These are phyloP conservation scores for Berkeleyomyces basicola DNA, from an alignment of 2,329 filamentous ascomycete species.

Conservation along the genomic window DNA sequence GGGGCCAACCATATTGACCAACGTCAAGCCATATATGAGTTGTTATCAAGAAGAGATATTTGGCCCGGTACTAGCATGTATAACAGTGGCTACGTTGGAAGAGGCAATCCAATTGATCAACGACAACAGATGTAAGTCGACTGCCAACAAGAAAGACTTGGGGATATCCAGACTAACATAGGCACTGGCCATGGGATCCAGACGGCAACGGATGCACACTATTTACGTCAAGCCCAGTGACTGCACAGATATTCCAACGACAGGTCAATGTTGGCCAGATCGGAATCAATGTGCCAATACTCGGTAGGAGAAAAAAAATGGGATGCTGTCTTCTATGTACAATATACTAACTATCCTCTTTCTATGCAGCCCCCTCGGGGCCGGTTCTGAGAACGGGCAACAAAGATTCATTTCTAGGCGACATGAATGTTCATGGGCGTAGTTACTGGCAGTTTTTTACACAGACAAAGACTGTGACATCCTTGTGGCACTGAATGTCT, in stretches of 20 bases:
- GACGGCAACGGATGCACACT: constrained; percentile 18
- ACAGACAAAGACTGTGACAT: constrained; percentile 16
- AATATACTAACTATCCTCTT: neutral
- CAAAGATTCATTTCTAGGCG: constrained; percentile 18
- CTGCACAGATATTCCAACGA: constrained; percentile 15
- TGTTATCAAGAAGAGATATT: constrained; percentile 20
- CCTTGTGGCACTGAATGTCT: constrained; percentile 20
- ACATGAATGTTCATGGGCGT: constrained; percentile 13
- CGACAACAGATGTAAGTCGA: constrained; percentile 18
- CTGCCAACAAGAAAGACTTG: neutral
- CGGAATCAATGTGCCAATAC: constrained; percentile 18
- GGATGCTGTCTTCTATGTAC: neutral
- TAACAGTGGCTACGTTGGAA: constrained; percentile 16
- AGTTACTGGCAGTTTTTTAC: constrained; percentile 17
- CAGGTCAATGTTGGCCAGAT: constrained; percentile 17
- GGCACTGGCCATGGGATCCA: neutral
- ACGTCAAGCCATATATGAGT: constrained; percentile 16
- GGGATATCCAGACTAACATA: neutral
- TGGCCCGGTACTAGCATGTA: constrained; percentile 18
- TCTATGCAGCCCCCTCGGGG: constrained; percentile 14
- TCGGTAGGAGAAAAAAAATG: constrained; percentile 10
- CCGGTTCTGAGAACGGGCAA: constrained; percentile 16
- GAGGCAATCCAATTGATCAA: constrained; percentile 18
- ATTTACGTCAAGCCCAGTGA: constrained; percentile 15
- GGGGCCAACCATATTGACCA: constrained; percentile 17